phyloP scores from a whole-genome alignment of 306 rosid genomes.

The Cucurbita pepo region DNA sequence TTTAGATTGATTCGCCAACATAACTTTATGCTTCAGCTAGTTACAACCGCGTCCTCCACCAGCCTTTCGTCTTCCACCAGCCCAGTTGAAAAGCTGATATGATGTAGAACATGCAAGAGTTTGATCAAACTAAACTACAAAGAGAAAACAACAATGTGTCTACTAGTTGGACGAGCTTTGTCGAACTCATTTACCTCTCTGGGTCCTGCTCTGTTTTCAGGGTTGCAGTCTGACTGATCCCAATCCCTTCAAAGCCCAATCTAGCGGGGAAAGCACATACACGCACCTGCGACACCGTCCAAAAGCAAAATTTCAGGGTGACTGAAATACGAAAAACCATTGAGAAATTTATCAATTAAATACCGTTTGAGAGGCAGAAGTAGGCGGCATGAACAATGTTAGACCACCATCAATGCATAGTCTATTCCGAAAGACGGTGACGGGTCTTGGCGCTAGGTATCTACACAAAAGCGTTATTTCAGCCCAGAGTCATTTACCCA shows the following conservation, averaged over 20 bases:
- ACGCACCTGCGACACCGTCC: constrained; percentile 31
- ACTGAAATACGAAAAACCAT: not conserved
- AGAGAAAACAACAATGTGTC: not conserved
- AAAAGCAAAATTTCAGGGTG: not conserved
- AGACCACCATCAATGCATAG: constrained; percentile 90
- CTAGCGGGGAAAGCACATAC: constrained; percentile 82
- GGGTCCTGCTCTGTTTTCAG: constrained; percentile 36
- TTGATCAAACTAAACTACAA: not conserved
- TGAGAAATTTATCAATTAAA: not conserved
- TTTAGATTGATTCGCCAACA: not conserved
- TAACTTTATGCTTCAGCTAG: not conserved
- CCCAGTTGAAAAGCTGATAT: constrained; percentile 48
- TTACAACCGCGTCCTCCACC: not conserved
- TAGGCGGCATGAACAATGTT: constrained; percentile 96
- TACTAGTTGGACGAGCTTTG: not conserved
- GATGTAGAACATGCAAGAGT: not conserved
- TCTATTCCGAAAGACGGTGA: constrained; percentile 60
- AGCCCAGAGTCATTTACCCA: not conserved
- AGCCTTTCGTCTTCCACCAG: constrained; percentile 38
- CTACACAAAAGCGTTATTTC: constrained; percentile 20
- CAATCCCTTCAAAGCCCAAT: constrained; percentile 55
- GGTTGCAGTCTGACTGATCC: constrained; percentile 54
- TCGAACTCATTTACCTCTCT: constrained; percentile 24
- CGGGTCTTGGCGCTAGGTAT: constrained; percentile 90
- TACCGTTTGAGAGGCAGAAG: constrained; percentile 87